Conservation (phyloP, 2,329 filamentous ascomycete genomes). For the Trichoderma polysporum region DNA sequence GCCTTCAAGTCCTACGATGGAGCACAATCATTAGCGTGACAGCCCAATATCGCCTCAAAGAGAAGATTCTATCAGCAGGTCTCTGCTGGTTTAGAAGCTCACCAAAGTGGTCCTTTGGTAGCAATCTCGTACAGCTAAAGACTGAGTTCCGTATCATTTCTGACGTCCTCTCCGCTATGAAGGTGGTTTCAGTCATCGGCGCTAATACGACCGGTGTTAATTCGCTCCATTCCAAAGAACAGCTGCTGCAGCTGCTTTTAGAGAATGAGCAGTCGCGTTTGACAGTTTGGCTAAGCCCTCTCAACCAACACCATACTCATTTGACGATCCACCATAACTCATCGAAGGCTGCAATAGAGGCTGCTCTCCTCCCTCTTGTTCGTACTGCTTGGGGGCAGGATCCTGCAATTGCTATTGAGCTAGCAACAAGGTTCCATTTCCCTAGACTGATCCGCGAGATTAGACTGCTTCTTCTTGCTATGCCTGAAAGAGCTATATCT, state of each 20-base stretch:
- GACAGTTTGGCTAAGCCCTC: constrained; percentile 84
- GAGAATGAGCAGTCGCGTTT: constrained; percentile 82
- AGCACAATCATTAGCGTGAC: constrained; percentile 64
- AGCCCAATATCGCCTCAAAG: constrained; percentile 80
- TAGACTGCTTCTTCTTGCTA: constrained; percentile 75
- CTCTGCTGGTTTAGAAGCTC: constrained; percentile 84
- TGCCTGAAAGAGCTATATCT: constrained; percentile 76
- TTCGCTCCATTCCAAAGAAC: constrained; percentile 74
- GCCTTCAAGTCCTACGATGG: constrained; percentile 71
- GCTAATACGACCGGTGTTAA: constrained; percentile 54
- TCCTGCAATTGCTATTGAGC: constrained; percentile 82
- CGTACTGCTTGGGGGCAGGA: constrained; percentile 84
- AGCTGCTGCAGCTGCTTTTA: constrained; percentile 75
- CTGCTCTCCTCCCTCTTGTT: constrained; percentile 62
- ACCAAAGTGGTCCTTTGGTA: constrained; percentile 92
- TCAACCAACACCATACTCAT: constrained; percentile 55
- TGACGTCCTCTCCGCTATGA: constrained; percentile 70
- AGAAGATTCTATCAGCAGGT: constrained; percentile 81
- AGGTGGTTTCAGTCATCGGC: constrained; percentile 61
- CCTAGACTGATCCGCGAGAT: constrained; percentile 72
- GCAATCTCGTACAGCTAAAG: constrained; percentile 89
- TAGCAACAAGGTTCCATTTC: constrained; percentile 76
- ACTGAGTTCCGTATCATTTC: constrained; percentile 81
- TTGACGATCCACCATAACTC: constrained; percentile 42
- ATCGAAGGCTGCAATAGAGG: constrained; percentile 41